Base-by-base conservation (phyloP, 306 rosid genomes). In the Potentilla sterilis region DNA sequence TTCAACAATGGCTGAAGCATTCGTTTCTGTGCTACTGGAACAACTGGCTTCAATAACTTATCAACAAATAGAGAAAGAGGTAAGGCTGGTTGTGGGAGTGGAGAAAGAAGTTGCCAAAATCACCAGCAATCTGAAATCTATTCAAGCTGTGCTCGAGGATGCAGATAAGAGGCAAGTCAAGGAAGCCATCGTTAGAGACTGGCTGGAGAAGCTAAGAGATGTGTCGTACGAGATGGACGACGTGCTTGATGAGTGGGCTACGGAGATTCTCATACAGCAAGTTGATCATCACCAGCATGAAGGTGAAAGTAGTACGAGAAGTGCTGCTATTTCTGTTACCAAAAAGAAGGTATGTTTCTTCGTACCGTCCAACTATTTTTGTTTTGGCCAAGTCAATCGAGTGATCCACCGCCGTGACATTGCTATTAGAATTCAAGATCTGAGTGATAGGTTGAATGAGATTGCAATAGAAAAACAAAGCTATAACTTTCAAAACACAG, bases 311-410 rank as follows among this genome's bases (percentile, higher is more conserved):
- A 15, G 21, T 22, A 11, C 47, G 0, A 12, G 2, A 13, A 8
- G 28, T 28, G 28, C 28, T 28, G 28, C 28, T 28, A 28, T 28
- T 28, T 28, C 28, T 28, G 28, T 28, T 28, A 28, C 28, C 28
- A 28, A 2, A 16, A 54, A 57, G 79, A 46, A 67, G 68, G 80
- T 67, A 67, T 41, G 74, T 28, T 19, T 76, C 10, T 24, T 13
- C 6, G 15, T 67, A 16, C 74, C 44, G 0, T 43, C 47, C 12
- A 43, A 28, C 28, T 28, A 1, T 28, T 28, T 28, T 28, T 28
- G 28, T 28, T 28, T 28, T 28, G 28, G 28, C 28, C 28, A 28
- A 28, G 28, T 28, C 28, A 28, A 28, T 28, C 28, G 28, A 28
- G 28, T 28, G 28, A 28, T 28, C 28, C 28, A 28, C 28, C 28